Conservation (phyloP, 768 basidiomycete species). For the Panaeolus papilionaceus region DNA sequence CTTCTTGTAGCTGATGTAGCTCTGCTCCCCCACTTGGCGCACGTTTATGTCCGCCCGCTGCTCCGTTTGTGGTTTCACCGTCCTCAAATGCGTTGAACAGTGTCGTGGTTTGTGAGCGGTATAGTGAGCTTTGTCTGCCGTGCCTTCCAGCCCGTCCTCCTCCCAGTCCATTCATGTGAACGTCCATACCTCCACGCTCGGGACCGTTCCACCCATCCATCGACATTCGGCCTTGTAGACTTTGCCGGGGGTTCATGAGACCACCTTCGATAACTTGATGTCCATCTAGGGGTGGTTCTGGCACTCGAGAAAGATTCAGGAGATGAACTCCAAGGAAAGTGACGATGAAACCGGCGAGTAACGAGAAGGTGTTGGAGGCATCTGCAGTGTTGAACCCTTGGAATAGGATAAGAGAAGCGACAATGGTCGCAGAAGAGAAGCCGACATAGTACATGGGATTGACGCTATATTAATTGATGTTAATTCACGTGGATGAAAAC, state of each 20-base stretch:
- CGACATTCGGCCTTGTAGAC: constrained; percentile 81
- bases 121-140: constrained; percentile 69
- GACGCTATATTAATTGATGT: constrained; percentile 57
- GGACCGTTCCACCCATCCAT: constrained; percentile 75
- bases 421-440: constrained; percentile 92
- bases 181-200: constrained; percentile 32
- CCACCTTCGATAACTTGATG: constrained; percentile 69
- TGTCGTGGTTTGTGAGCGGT: constrained; percentile 66
- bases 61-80: constrained; percentile 23
- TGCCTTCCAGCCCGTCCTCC: constrained; percentile 45
- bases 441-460: constrained; percentile 99
- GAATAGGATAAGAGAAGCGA: constrained; percentile 96
- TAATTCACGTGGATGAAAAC: constrained; percentile 1
- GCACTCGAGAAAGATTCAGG: constrained; percentile 77
- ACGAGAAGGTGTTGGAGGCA: constrained; percentile 81
- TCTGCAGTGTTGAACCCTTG: constrained; percentile 94
- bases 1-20: constrained; percentile 70
- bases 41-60: constrained; percentile 25
- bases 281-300: constrained; percentile 50
- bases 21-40: constrained; percentile 49
- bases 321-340: constrained; percentile 98
- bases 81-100: constrained; percentile 82
- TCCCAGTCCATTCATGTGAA: constrained; percentile 29
- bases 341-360: constrained; percentile 88
- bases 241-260: constrained; percentile 79